These are phyloP conservation scores for Pouteria glomerata DNA, from an alignment of 148 eudicot genomes.

Conservation along the genomic window DNA sequence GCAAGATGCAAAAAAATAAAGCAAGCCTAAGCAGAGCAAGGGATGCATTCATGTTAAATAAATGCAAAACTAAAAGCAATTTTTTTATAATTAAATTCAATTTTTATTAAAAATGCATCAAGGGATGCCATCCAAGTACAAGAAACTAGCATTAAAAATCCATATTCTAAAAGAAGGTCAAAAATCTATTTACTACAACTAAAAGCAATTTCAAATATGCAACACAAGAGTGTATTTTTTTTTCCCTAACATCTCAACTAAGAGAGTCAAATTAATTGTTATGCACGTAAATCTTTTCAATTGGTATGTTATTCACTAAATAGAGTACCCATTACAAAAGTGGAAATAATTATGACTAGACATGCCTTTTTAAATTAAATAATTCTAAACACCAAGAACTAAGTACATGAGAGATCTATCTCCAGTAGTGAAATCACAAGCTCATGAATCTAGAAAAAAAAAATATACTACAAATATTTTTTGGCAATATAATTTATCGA, in stretches of 20 bases:
- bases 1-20: too few relatives aligned
- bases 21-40: too few relatives aligned
- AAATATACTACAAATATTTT: neutral
- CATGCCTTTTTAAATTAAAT: neutral
- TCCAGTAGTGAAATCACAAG: neutral
- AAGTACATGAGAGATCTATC: neutral
- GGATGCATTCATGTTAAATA: too few relatives aligned
- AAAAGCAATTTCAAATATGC: neutral
- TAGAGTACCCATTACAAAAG: neutral
- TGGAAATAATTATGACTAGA: neutral
- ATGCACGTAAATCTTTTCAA: neutral
- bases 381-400: neutral
- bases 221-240: neutral
- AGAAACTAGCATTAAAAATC: too few relatives aligned
- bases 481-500: neutral
- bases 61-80: too few relatives aligned
- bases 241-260: neutral
- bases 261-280: neutral
- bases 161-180: too few relatives aligned
- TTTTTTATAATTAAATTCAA: too few relatives aligned
- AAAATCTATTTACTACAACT: too few relatives aligned
- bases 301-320: neutral
- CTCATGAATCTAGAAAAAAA: neutral
- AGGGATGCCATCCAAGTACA: too few relatives aligned
- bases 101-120: too few relatives aligned